Base-by-base conservation (phyloP, 2,329 filamentous ascomycete genomes). In the Cytospora piceicola region DNA sequence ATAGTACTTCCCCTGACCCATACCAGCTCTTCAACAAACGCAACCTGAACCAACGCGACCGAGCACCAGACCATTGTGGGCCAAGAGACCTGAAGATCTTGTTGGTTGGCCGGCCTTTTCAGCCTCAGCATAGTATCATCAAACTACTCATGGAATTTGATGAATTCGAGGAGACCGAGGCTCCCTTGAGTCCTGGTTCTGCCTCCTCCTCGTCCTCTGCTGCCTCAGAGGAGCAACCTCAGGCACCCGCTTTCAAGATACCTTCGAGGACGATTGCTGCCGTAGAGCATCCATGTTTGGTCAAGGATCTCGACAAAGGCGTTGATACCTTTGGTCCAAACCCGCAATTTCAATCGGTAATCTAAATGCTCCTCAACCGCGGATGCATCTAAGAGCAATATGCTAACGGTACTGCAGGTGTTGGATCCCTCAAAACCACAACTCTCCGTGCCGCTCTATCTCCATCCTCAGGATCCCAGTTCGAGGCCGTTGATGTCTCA, bases 401-500 rank as follows among this genome's bases (percentile, higher is more conserved):
- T 29, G 36, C n/a, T 32, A 20, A 68, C 29, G 12, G 39, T 32
- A n/a, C 20, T 24, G 22, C 66, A 85, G 82, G 76, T 82, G 12
- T 72, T 85, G 60, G 80, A 84, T 61, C 77, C 82, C 12, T 76
- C 78, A 15, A 74, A 71, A 8, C 73, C 74, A 2, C 80, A 83
- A 53, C 80, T 81, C 63, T 83, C 83, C 0, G 77, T 88, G 14
- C 90, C 90, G 2, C 79, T 96, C n/a, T 91, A 90, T 71, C 81
- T 98, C 62, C 88, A 92, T 27, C 91, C 91, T 29, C 86, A 93
- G 69, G 93, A 96, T 75, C 89, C 90, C 3, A 88, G 92, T 72
- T 88, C 91, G 72, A 90, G 90, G 71, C 91, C 92, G 11, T 81
- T 97, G 67, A 82, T 90, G 70, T 97, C 94, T 9, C 88, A 89